Percentiles rank a stretch among this genome's conserved stretches.
These are phyloP conservation scores for Plicaturopsis crispa DNA, from an alignment of 768 basidiomycete genomes.

Conservation along the genomic window DNA sequence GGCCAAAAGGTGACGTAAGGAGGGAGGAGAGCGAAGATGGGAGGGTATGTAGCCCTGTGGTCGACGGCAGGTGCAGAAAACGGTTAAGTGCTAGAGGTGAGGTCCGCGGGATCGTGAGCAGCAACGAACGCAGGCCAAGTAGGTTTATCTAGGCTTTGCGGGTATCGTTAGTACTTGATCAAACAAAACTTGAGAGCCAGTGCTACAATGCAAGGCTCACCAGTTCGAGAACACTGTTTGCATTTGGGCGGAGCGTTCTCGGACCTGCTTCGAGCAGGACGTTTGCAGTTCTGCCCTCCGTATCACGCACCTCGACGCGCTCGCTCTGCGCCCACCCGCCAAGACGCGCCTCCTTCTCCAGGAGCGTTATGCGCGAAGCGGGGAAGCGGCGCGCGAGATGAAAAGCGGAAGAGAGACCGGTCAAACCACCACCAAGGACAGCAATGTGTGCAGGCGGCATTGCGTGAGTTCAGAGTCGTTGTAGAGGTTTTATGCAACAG, in stretches of 20 bases:
- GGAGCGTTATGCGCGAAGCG: slow-evolving; percentile 45
- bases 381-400: slow-evolving; percentile 67
- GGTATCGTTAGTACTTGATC: background rate
- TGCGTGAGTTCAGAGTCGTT: background rate
- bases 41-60: slow-evolving; percentile 42
- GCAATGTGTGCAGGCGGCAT: slow-evolving; percentile 37
- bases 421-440: slow-evolving; percentile 74
- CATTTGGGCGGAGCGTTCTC: slow-evolving; percentile 74
- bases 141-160: slow-evolving; percentile 62
- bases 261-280: slow-evolving; percentile 83
- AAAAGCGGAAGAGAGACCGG: slow-evolving; percentile 78
- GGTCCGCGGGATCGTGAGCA: slow-evolving; percentile 60
- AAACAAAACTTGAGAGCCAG: slow-evolving; percentile 5
- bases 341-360: slow-evolving; percentile 56
- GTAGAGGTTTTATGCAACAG: too few species aligned
- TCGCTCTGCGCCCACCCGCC: slow-evolving; percentile 87
- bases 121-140: slow-evolving; percentile 46
- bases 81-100: slow-evolving; percentile 73
- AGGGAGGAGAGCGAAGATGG: slow-evolving; percentile 33
- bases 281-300: slow-evolving; percentile 19
- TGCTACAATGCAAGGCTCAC: slow-evolving; percentile 36
- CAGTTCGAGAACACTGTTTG: slow-evolving; percentile 68
- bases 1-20: slow-evolving; percentile 28
- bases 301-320: slow-evolving; percentile 33
- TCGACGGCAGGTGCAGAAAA: slow-evolving; percentile 54